Conservation (phyloP, 495 filamentous ascomycete genomes). For the Tirmania nivea region DNA sequence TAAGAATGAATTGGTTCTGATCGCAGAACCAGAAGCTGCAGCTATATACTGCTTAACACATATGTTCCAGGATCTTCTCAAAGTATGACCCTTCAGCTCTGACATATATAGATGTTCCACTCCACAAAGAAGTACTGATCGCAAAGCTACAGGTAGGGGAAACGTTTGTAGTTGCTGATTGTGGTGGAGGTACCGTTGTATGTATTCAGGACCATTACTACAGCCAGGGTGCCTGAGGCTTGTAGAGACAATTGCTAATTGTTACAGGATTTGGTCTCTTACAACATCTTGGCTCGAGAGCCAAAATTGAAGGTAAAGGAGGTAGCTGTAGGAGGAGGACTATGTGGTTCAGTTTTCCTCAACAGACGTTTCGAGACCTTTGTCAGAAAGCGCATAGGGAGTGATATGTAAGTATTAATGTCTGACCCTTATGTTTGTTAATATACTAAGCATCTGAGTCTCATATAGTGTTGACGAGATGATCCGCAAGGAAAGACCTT, state of each 20-base stretch:
- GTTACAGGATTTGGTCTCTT: constrained; percentile 22
- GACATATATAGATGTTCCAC: not conserved
- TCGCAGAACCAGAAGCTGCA: constrained; percentile 34
- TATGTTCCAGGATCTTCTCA: constrained; percentile 1
- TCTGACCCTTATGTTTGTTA: not conserved
- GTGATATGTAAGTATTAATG: constrained; percentile 4
- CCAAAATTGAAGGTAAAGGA: constrained; percentile 3
- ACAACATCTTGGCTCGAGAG: constrained; percentile 28
- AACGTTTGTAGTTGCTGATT: constrained; percentile 52
- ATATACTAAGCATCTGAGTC: too few species aligned
- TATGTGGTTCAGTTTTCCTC: constrained; percentile 6
- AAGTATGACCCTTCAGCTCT: not conserved
- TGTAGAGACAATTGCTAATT: too few species aligned
- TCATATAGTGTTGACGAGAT: too few species aligned
- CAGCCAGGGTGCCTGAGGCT: too few species aligned
- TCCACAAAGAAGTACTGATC: not conserved
- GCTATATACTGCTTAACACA: constrained; percentile 10
- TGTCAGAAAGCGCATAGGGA: constrained; percentile 4
- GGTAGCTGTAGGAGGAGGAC: constrained; percentile 3
- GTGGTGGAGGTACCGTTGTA: constrained; percentile 46
- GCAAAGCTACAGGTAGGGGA: constrained; percentile 27
- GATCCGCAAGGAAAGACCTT: too few species aligned
- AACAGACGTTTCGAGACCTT: constrained; percentile 8
- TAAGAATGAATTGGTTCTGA: constrained; percentile 25
- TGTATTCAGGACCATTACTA: not conserved